Evolutionary conservation across 495 filamentous ascomycete species (phyloP), one percentile per base, ranked within the genome.

Genomic region (Penicillium canescens): DNA sequence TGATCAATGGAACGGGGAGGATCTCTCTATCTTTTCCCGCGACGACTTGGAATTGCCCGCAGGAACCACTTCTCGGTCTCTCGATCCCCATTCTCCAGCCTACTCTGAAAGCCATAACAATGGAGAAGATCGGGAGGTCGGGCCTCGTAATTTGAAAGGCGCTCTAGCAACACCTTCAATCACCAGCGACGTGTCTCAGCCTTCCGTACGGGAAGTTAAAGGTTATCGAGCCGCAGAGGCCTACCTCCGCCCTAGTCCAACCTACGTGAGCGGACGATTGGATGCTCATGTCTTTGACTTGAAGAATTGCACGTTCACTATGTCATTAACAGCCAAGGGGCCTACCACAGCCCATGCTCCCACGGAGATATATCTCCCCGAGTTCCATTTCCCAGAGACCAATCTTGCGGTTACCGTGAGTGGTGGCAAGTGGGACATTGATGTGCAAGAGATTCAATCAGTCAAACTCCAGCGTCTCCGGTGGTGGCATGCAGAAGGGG

Each of bases 1-100:
- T 33, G 94, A 98, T 63, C 85, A 90, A 40, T 98, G 94, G 94
- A 98, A 98, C 56, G 94, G 94, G 26, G 94, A 98, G 61, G 94
- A 98, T 72, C 75, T 98, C 14, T 96, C 91, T 7, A 95, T 98
- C 33, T 89, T 83, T 62, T 96, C 90, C 0, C 54, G 78, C 3
- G 92, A 98, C 57, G 94, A 98, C 63, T 81, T 81, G 20, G 79
- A 85, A 21, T 76, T 96, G 0, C 79, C 67, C 71, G 76, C 54
- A 64, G 73, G 59, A 18, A 62, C 6, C 21, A 31, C 49, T 4
- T 35, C 39, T 18, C 44, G 42, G 6, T 58, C 62, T 13, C 42
- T 78, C 35, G 72, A 84, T 64, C 78, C 71, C 10, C 67, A 67
- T 21, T 86, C 82, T 8, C 80, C 84, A 11, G 77, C 78, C 5